Evolutionary conservation across 495 filamentous ascomycete genomes (phyloP).

Genomic region (Aspergillus homomorphus): DNA sequence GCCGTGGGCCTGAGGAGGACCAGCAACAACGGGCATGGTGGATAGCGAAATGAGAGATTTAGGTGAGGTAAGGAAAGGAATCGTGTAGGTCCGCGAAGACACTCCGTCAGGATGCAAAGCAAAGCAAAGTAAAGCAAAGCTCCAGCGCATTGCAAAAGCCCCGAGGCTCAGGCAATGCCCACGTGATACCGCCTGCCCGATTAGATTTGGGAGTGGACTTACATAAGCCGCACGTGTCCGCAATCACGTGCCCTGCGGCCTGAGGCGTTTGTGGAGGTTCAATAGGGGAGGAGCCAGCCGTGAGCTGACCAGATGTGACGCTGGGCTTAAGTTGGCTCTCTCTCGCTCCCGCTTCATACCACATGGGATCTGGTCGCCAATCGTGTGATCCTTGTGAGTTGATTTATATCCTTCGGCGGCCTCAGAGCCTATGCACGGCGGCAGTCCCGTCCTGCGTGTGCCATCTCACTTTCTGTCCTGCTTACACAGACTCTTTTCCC

Average conservation of each 20-base stretch:
- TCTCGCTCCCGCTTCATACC: conserved; percentile 23
- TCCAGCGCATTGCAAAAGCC: conserved; percentile 13
- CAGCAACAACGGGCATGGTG: conserved; percentile 67
- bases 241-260: conserved; percentile 21
- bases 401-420: conserved; percentile 27
- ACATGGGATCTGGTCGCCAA: conserved; percentile 31
- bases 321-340: conserved; percentile 11
- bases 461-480: conserved; percentile 17
- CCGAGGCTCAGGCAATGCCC: conserved; percentile 9
- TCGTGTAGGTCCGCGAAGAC: background rate
- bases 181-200: conserved; percentile 22
- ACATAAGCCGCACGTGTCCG: conserved; percentile 17
- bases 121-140: conserved; percentile 9
- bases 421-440: conserved; percentile 37
- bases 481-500: background rate
- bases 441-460: conserved; percentile 34
- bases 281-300: conserved; percentile 7
- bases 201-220: background rate
- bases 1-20: conserved; percentile 54
- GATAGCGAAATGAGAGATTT: conserved; percentile 8
- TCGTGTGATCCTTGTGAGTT: conserved; percentile 24
- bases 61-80: background rate
- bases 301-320: conserved; percentile 20
- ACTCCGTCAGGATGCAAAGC: background rate
- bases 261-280: conserved; percentile 15